Conservation (phyloP, 306 rosid species). For the Vigna reflexopilosa region DNA sequence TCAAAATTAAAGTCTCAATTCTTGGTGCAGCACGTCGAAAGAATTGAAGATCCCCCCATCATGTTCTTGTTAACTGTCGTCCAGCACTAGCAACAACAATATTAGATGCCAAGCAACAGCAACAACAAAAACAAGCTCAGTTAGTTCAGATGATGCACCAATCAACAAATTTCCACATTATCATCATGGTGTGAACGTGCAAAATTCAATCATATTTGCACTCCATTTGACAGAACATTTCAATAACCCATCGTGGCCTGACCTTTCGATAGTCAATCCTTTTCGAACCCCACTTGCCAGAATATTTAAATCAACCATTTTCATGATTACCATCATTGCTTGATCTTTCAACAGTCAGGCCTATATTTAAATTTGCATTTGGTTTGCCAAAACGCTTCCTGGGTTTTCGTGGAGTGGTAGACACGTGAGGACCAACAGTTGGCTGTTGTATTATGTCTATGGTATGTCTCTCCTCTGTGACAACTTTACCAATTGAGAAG, state of each 20-base stretch:
- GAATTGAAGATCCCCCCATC: conserved; percentile 6
- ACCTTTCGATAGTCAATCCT: conserved; percentile 51
- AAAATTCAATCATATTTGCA: conserved; percentile 46
- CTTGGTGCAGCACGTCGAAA: conserved; percentile 20
- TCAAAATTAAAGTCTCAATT: conserved; percentile 29
- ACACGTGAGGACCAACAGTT: conserved; percentile 47
- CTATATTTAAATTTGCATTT: conserved; percentile 50
- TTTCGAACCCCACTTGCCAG: conserved; percentile 45
- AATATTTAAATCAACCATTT: conserved; percentile 52
- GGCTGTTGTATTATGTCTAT: conserved; percentile 55
- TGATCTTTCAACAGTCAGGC: conserved; percentile 56
- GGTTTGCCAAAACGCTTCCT: conserved; percentile 60
- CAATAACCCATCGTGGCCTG: conserved; percentile 42
- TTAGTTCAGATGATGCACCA: conserved; percentile 39
- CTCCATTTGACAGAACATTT: conserved; percentile 52
- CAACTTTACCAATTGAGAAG: conserved; percentile 44
- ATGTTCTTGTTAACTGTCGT: conserved; percentile 33
- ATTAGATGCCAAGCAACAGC: conserved; percentile 25
- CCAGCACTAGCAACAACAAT: conserved; percentile 32
- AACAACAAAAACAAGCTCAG: conserved; percentile 18
- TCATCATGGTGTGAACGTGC: conserved; percentile 50
- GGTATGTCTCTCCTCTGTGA: conserved; percentile 37
- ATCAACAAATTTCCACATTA: conserved; percentile 39
- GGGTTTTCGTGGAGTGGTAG: conserved; percentile 50
- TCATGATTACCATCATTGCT: conserved; percentile 47